phyloP scores from a whole-genome alignment of 2,329 filamentous ascomycete species.

The Penicillium sp. region DNA sequence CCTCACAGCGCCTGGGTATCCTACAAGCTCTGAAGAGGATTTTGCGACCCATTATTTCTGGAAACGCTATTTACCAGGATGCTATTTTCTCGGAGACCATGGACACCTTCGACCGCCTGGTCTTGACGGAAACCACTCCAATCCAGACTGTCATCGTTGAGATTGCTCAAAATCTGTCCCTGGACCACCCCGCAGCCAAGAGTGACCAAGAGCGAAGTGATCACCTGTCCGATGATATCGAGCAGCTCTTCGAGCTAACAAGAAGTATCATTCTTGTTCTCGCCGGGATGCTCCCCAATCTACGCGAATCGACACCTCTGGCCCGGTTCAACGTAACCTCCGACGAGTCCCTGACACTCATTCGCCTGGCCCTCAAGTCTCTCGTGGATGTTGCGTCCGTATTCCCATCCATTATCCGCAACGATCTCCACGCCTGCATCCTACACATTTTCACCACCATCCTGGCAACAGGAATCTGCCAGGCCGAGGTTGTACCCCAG shows the following conservation, averaged over 20 bases:
- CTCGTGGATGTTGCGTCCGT: slow-evolving; percentile 94
- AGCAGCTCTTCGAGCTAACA: slow-evolving; percentile 95
- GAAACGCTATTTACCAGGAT: slow-evolving; percentile 94
- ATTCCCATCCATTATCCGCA: slow-evolving; percentile 95
- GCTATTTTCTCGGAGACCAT: slow-evolving; percentile 97
- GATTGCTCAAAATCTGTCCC: slow-evolving; percentile 85
- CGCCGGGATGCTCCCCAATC: slow-evolving; percentile 81
- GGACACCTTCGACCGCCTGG: slow-evolving; percentile 89
- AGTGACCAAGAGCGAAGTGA: slow-evolving; percentile 68
- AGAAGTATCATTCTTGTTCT: slow-evolving; percentile 94
- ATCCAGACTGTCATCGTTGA: slow-evolving; percentile 93
- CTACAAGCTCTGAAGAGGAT: slow-evolving; percentile 93
- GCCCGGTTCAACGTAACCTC: slow-evolving; percentile 75
- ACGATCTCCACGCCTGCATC: slow-evolving; percentile 93
- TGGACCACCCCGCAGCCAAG: slow-evolving; percentile 88
- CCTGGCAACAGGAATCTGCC: slow-evolving; percentile 82
- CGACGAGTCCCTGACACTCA: slow-evolving; percentile 81
- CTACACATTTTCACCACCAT: slow-evolving; percentile 96
- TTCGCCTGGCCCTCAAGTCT: slow-evolving; percentile 79
- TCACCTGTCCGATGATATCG: slow-evolving; percentile 92
- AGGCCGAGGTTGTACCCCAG: slow-evolving; percentile 85
- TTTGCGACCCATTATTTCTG: slow-evolving; percentile 87
- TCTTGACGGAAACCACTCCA: slow-evolving; percentile 85
- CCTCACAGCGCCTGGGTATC: slow-evolving; percentile 83
- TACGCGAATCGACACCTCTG: slow-evolving; percentile 57